Conservation (phyloP, 257 asterid species). For the Petrea volubilis region DNA sequence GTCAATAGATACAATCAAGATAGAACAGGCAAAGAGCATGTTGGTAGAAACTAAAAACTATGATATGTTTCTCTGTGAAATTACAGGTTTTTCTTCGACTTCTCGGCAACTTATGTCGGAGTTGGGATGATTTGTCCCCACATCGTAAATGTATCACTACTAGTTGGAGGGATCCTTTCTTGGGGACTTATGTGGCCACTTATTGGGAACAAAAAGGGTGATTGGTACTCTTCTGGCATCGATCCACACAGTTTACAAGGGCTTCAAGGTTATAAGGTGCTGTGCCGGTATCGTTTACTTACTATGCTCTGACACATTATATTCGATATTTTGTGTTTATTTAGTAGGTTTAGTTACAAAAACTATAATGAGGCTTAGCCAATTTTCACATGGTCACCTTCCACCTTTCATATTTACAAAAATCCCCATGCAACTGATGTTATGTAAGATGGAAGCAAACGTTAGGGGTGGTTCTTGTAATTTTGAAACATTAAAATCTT, state of each 20-base stretch:
- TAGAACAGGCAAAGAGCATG: too few species aligned
- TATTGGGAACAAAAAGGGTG: slow-evolving; percentile 46
- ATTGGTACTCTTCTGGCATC: slow-evolving; percentile 53
- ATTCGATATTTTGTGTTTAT: not conserved
- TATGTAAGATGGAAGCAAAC: too few species aligned
- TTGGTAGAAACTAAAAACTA: too few species aligned
- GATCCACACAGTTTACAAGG: slow-evolving; percentile 44
- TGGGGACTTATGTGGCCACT: slow-evolving; percentile 90
- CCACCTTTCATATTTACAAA: too few species aligned
- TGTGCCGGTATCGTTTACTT: not conserved
- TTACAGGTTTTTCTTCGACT: slow-evolving; percentile 70
- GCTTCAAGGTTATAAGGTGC: slow-evolving; percentile 61
- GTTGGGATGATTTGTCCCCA: slow-evolving; percentile 83
- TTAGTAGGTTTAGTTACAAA: too few species aligned
- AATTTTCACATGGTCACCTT: too few species aligned
- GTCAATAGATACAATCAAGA: too few species aligned
- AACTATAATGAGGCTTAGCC: too few species aligned
- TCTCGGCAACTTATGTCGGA: slow-evolving; percentile 76
- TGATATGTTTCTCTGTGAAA: not conserved
- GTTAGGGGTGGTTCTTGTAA: too few species aligned
- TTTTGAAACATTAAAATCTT: too few species aligned
- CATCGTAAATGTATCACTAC: slow-evolving; percentile 52
- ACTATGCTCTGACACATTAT: not conserved
- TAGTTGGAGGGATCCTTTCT: slow-evolving; percentile 64
- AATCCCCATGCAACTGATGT: too few species aligned